phyloP scores from a whole-genome alignment of 805 yeast species.

The Starmerella davenportii region DNA sequence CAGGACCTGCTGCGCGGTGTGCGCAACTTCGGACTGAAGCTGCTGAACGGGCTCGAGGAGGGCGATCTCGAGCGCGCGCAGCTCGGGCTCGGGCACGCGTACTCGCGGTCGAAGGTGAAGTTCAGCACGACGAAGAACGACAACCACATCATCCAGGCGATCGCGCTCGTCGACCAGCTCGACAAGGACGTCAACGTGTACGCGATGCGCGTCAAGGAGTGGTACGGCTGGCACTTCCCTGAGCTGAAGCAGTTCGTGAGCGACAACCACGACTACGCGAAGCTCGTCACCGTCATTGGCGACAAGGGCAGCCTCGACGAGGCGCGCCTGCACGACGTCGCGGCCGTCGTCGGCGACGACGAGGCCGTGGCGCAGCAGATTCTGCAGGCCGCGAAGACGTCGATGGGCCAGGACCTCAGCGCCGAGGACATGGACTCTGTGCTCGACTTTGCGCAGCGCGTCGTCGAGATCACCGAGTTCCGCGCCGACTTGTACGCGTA shows the following conservation, averaged over 20 bases:
- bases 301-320: conserved; percentile 60
- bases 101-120: conserved; percentile 97
- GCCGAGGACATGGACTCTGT: conserved; percentile 89
- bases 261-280: conserved; percentile 76
- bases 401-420: conserved; percentile 97
- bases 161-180: conserved; percentile 89
- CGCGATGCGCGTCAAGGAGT: conserved; percentile 92
- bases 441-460: conserved; percentile 79
- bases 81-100: conserved; percentile 96
- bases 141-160: conserved; percentile 97
- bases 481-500: conserved; percentile 68
- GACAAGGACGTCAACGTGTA: conserved; percentile 97
- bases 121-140: conserved; percentile 96
- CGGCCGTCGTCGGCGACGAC: conserved; percentile 79
- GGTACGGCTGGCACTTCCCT: conserved; percentile 99
- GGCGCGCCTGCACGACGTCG: conserved; percentile 56
- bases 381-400: conserved; percentile 85
- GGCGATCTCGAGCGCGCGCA: conserved; percentile 97
- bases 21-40: conserved; percentile 74
- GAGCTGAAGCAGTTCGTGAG: conserved; percentile 82
- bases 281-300: conserved; percentile 59
- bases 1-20: conserved; percentile 93
- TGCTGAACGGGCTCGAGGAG: conserved; percentile 76
- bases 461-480: conserved; percentile 79
- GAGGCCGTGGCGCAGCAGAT: conserved; percentile 81